Evolutionary conservation across 495 filamentous ascomycete species (phyloP), one percentile per base, ranked within the genome.

Genomic region (Extremus antarcticus): DNA sequence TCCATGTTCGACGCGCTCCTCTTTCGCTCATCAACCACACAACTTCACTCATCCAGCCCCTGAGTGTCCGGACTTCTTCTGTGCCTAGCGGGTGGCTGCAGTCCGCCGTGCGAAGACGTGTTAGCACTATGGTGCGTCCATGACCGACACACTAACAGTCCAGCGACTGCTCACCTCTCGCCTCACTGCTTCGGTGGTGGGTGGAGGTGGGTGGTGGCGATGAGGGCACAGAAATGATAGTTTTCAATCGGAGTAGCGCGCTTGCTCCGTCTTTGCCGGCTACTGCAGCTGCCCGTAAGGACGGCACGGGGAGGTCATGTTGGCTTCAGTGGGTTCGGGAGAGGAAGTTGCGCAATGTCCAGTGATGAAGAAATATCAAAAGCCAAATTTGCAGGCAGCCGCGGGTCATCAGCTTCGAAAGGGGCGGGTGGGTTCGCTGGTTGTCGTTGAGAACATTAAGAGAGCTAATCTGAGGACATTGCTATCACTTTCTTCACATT

Each of bases 301-400:
- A 55, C 29, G 10, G 50, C 32, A 53, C 21, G 48, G n/a, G 58
- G 58, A 58, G 41, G 48, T 54, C 58, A 11, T 50, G 51, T 52
- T 15, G 19, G 23, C n/a, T 20, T 50, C 25, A 2, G 11, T 8
- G 46, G 15, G 48, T 3, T 16, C 9, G 24, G 25, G 25, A 38
- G 47, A n/a, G 51, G 41, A 20, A 32, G 43, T 21, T 8, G 25
- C 29, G 15, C 3, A 41, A 57, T 49, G 71, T 74, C 74, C 73
- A 46, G 61, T 76, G 75, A 77, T 71, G 75, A 78, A 57, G 50
- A 48, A 56, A 55, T 67, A 66, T 71, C 74, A 76, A 77, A 78
- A 78, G 75, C 75, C 75, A 78, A 78, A 78, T 65, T 73, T 76
- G 74, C 62, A 71, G 74, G 64, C 71, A 76, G 68, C 75, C 74